Base-by-base conservation (phyloP, 2,329 filamentous ascomycete species). In the Phaeomoniella chlamydospora region DNA sequence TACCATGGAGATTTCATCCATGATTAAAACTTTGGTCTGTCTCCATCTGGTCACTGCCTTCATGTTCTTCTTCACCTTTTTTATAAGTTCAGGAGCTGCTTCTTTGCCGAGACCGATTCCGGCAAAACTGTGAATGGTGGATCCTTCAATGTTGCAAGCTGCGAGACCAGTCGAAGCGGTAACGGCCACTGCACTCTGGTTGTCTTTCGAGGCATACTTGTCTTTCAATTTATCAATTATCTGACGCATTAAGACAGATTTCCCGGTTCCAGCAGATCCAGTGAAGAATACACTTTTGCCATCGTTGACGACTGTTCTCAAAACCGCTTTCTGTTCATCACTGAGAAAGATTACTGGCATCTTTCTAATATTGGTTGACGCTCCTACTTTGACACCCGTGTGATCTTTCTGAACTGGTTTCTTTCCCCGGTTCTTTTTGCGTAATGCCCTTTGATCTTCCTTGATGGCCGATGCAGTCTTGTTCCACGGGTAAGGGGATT, bases 1-100 rank as follows among this genome's bases (percentile, higher is more conserved):
- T 3, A 98, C 87, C 92, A 98, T 98, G 10, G 90, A 96, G 3
- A 98, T 78, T 54, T 98, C 90, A 57, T 98, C 90, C 48, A 98
- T 74, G 45, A 98, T 70, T 15, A 98, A 70, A 10, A 85, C 75
- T 51, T 87, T 93, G 1, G 86, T 93, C 38, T 77, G 74, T 44
- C 92, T 61, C 92, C 92, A 98, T 29, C 88, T 74, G 43, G 76
- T 80, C 53, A 82, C 88, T 15, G 86, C 85, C 54, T 94, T 96
- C 13, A 72, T 68, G 45, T 96, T 94, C 39, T 77, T 74, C 47
- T 82, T 80, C 47, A 98, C 84, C 67, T 94, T 98, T 56, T 83
- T 90, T 35, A 94, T 73, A 15, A 98, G 67, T 18, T 80, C 74
- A 12, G 75, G 70, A 3, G 78, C 80, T 29, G 82, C 71, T 48